Conservation (phyloP, 176 grass and related monocot genomes). For the Poa annua region DNA sequence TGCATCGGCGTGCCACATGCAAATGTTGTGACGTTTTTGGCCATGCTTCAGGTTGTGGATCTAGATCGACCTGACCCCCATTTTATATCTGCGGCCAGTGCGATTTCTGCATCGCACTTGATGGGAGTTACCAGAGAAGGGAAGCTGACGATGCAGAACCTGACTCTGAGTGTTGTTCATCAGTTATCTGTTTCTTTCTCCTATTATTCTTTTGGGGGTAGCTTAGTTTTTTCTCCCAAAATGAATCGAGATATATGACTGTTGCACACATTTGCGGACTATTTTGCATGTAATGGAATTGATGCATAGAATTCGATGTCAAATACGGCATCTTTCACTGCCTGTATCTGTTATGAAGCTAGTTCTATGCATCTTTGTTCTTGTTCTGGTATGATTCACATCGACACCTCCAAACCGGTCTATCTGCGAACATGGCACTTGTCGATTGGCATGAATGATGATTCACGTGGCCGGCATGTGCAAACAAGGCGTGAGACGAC, state of each 20-base stretch:
- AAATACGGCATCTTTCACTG: not conserved
- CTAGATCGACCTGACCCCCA: slow-evolving; percentile 7
- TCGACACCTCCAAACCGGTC: not conserved
- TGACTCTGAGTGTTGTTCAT: not conserved
- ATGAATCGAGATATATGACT: too few species aligned
- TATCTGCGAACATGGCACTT: not conserved
- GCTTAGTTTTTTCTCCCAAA: too few species aligned
- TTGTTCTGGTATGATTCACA: not conserved
- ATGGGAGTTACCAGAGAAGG: not conserved
- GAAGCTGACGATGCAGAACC: not conserved
- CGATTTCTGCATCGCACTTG: slow-evolving; percentile 6
- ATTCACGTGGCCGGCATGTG: slow-evolving; percentile 55
- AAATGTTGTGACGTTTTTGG: slow-evolving; percentile 16
- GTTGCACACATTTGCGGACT: too few species aligned
- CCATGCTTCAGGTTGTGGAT: slow-evolving; percentile 17
- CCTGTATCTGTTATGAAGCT: not conserved
- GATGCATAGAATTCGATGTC: too few species aligned
- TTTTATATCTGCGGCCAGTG: not conserved
- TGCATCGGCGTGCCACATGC: slow-evolving; percentile 23
- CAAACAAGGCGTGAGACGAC: slow-evolving; percentile 32
- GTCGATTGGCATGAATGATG: not conserved
- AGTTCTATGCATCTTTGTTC: not conserved
- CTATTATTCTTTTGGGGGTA: not conserved
- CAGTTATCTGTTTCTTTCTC: not conserved
- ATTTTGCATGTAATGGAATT: too few species aligned